These are phyloP conservation scores for Orbilia brochopaga DNA, from an alignment of 2,329 filamentous ascomycete genomes.

Conservation along the genomic window DNA sequence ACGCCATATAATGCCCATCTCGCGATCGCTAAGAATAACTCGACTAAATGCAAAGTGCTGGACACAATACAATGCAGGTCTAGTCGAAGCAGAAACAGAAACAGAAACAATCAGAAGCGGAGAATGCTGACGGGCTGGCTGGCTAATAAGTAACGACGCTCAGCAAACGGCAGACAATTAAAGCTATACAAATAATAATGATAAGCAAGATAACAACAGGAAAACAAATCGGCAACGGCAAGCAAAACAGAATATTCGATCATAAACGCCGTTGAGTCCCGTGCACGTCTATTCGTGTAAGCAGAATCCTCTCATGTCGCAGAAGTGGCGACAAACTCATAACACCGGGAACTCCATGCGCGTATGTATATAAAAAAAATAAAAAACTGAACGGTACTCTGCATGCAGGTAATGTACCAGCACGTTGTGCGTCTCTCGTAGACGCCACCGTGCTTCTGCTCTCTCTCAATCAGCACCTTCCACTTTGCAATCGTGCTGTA, in stretches of 20 bases:
- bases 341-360: too few species aligned
- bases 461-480: too few species aligned
- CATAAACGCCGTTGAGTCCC: background rate
- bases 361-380: background rate
- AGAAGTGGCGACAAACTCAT: too few species aligned
- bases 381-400: background rate
- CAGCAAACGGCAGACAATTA: background rate
- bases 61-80: slow-evolving; percentile 12
- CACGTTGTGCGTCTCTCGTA: background rate
- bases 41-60: slow-evolving; percentile 27
- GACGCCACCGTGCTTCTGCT: background rate
- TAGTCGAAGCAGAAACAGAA: slow-evolving; percentile 6
- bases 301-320: too few species aligned
- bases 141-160: background rate
- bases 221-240: too few species aligned
- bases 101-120: background rate
- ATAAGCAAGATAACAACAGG: too few species aligned
- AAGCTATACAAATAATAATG: background rate
- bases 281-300: background rate
- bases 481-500: too few species aligned
- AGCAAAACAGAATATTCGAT: background rate
- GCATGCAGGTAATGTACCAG: background rate
- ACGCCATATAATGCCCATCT: slow-evolving; percentile 23
- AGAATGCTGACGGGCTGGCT: background rate
- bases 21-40: slow-evolving; percentile 23